phyloP scores from a whole-genome alignment of 805 yeast species.

The Saccharomycopsis selenospora region DNA sequence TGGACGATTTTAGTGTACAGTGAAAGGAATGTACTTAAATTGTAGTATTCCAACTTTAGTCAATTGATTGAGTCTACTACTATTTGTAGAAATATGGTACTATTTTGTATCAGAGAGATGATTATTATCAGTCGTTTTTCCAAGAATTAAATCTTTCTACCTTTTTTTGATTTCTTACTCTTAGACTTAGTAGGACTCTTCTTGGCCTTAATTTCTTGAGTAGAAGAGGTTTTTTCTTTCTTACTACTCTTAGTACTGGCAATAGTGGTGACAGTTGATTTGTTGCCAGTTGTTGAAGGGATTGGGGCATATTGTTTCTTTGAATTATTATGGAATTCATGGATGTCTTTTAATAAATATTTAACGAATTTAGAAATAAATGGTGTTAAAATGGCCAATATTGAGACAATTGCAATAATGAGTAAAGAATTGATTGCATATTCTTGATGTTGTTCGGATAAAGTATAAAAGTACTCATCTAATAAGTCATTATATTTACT shows the following conservation, averaged over 20 bases:
- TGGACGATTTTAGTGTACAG: no score
- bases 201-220: no score
- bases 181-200: no score
- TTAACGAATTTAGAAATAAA: neutral
- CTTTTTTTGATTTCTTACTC: no score
- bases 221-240: neutral
- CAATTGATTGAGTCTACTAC: no score
- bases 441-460: constrained; percentile 7
- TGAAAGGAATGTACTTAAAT: no score
- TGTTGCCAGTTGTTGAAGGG: neutral
- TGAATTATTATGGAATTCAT: constrained; percentile 11
- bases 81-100: no score
- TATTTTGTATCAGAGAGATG: no score
- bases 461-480: constrained; percentile 10
- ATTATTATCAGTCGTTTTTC: no score
- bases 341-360: constrained; percentile 10
- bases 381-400: constrained; percentile 3
- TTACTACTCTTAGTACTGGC: neutral
- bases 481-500: constrained; percentile 2
- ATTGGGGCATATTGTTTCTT: constrained; percentile 8
- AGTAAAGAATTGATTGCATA: neutral
- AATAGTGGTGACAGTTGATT: neutral
- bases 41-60: no score
- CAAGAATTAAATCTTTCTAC: no score
- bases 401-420: neutral